phyloP scores from a whole-genome alignment of 345 rosid species.

The Firmiana major region DNA sequence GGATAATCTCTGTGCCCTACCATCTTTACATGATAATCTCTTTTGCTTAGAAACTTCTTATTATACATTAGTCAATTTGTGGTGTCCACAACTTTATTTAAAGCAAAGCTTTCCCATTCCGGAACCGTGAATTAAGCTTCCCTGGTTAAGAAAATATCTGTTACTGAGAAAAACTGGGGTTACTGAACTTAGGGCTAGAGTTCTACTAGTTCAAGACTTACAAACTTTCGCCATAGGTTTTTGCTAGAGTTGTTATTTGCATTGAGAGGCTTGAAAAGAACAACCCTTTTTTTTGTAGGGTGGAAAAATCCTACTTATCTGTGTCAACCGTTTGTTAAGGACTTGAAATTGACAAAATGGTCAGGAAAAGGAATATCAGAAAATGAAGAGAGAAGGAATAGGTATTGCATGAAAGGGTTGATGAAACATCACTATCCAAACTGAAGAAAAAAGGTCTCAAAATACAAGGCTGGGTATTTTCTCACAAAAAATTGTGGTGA shows the following conservation, averaged over 20 bases:
- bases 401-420: conserved; percentile 7
- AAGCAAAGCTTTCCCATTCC: conserved; percentile 25
- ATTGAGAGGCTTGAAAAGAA: not conserved
- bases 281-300: not conserved
- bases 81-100: conserved; percentile 35
- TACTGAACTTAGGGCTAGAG: not conserved
- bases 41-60: conserved; percentile 40
- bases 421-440: conserved; percentile 28
- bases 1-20: conserved; percentile 50
- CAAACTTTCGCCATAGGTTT: not conserved
- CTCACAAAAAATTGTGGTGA: conserved; percentile 9
- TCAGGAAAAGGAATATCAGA: not conserved
- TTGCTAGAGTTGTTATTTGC: not conserved
- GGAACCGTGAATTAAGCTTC: not conserved
- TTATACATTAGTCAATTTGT: conserved; percentile 35
- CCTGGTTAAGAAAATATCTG: not conserved
- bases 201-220: not conserved
- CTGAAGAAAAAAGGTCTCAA: not conserved
- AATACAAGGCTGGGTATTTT: conserved; percentile 10
- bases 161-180: conserved; percentile 1
- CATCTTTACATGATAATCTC: conserved; percentile 41
- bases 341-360: not conserved
- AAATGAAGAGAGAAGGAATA: not conserved
- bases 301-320: not conserved
- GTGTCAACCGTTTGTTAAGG: not conserved